Conservation (phyloP, 2,329 filamentous ascomycete species). For the Didymella glomerata region DNA sequence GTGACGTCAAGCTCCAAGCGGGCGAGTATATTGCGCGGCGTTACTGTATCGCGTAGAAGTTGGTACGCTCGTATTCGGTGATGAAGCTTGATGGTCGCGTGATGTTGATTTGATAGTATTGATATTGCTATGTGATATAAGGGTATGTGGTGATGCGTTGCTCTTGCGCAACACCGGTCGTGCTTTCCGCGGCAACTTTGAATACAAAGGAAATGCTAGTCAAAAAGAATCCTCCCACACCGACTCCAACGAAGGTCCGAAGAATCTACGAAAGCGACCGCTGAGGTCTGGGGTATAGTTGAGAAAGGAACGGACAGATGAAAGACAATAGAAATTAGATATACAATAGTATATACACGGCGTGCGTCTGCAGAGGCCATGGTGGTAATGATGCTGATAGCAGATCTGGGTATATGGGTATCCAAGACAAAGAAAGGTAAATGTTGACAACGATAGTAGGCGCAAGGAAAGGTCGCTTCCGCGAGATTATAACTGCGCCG, state of each 20-base stretch:
- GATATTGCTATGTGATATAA: background rate
- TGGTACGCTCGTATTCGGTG: no score
- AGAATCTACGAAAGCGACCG: background rate
- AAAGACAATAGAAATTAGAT: conserved; percentile 2
- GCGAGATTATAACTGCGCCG: background rate
- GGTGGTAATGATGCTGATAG: background rate
- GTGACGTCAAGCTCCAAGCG: no score
- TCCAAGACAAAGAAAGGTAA: conserved; percentile 13
- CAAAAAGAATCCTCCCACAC: background rate
- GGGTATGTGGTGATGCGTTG: background rate
- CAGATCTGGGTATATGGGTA: background rate
- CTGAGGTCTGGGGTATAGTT: background rate
- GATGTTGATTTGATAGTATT: background rate
- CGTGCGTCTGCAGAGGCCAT: background rate
- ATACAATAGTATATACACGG: background rate
- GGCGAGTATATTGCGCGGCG: no score
- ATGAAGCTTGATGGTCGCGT: no score
- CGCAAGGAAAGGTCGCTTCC: background rate
- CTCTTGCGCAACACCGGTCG: background rate
- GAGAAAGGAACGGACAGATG: background rate
- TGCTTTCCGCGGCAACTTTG: background rate
- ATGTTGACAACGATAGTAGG: conserved; percentile 10
- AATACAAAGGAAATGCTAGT: background rate
- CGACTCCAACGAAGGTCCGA: background rate
- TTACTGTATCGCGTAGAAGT: no score